Base-by-base conservation (phyloP, 2,329 filamentous ascomycete species). In the Sclerotinia subarctica region DNA sequence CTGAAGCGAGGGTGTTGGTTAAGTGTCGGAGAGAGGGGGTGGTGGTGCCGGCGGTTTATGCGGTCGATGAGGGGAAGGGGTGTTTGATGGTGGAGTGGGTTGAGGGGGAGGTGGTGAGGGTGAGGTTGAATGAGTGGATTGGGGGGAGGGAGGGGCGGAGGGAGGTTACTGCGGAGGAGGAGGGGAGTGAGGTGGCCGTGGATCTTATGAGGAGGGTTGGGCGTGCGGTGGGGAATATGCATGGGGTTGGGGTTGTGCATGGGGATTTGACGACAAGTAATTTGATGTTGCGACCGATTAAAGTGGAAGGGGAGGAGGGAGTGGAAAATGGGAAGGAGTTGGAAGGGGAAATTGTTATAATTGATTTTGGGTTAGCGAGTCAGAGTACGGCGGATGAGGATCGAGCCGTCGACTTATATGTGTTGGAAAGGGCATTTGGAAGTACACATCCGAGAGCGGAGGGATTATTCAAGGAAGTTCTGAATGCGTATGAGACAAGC, bases 241-340 rank as follows among this genome's bases (percentile, higher is more conserved):
- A 99, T 82, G 85, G 84, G 66, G 84, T 88, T n/a, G 94, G 94
- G 21, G 86, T 98, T 67, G 88, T 97, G 69, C 95, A 99, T 81
- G 95, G 95, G 52, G 95, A 99, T 81, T 80, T 99, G 80, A 99
- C 95, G 70, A 99, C 94, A 71, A 97, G 94, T 80, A 99, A 99
- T 80, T 85, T 99, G 81, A 97, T 99, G 90, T 78, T 98, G 73
- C 78, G 86, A 52, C 71, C 73, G 19, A 46, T 38, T 17, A 63
- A 46, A 68, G 69, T 15, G 52, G 72, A 46, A n/a, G 60, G 15
- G 65, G 69, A 68, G 32, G 68, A 67, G 21, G 70, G 62, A 44
- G 74, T 72, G 17, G 72, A 64, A 6, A 72, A 73, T 11, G 46
- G 46, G 7, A 72, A 73, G 38, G 66, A 71, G n/a, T 75, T 89